phyloP scores from a whole-genome alignment of 257 asterid species.

The Fraxinus cuspidata region DNA sequence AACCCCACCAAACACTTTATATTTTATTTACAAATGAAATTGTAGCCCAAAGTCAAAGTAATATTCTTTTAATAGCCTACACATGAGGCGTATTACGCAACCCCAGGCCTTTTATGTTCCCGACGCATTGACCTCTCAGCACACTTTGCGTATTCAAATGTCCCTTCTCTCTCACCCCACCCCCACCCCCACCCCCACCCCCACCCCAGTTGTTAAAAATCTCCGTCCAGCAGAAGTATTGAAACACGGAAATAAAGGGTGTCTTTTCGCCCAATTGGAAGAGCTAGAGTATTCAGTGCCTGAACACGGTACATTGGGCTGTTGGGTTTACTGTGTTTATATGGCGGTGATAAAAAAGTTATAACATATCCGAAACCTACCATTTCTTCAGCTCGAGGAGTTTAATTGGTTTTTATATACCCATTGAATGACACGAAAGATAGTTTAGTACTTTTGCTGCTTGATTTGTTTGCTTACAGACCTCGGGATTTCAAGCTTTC shows the following conservation, averaged over 20 bases:
- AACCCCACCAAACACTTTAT: too few species aligned
- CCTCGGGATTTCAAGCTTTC: not conserved
- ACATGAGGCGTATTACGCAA: too few species aligned
- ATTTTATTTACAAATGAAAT: too few species aligned
- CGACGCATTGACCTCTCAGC: conserved; percentile 47
- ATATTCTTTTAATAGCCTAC: too few species aligned
- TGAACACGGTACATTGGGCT: conserved; percentile 28
- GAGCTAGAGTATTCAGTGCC: conserved; percentile 23
- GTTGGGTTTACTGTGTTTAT: conserved; percentile 9
- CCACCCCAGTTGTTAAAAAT: conserved; percentile 34
- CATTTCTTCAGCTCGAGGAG: not conserved
- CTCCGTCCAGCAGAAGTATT: conserved; percentile 51
- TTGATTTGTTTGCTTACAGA: not conserved
- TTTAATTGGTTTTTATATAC: not conserved
- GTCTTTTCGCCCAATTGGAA: conserved; percentile 15
- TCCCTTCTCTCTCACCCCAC: conserved; percentile 32
- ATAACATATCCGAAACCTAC: not conserved
- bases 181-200: conserved; percentile 28
- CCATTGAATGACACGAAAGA: not conserved
- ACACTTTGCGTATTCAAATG: conserved; percentile 65
- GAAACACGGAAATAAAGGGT: not conserved
- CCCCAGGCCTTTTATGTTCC: conserved; percentile 27
- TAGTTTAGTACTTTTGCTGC: not conserved
- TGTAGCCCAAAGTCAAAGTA: too few species aligned
- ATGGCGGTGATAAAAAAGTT: not conserved